Conservation (phyloP, 225 moss, liverwort and hornwort species). For the Ulota crispa region DNA sequence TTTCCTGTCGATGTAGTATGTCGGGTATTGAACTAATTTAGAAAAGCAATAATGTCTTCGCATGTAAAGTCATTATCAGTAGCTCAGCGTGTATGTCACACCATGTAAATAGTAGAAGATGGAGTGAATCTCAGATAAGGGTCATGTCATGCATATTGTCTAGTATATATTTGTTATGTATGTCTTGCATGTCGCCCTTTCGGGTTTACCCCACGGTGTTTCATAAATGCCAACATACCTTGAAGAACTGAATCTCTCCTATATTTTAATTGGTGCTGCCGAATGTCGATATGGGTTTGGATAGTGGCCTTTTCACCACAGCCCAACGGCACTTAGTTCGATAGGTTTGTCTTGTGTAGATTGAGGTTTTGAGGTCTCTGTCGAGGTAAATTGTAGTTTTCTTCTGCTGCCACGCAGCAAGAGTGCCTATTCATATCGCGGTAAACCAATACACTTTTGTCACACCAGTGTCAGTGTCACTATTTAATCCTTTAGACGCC, state of each 20-base stretch:
- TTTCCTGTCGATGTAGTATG: background rate
- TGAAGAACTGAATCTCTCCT: background rate
- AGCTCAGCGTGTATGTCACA: background rate
- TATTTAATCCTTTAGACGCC: too few species aligned
- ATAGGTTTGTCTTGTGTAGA: fast-evolving
- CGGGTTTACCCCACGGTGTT: slow-evolving; percentile 50
- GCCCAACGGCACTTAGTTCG: background rate
- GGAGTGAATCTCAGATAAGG: background rate
- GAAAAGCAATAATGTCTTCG: background rate
- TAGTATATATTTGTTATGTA: background rate
- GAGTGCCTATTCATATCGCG: background rate
- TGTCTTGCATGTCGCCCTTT: slow-evolving; percentile 13
- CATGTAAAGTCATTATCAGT: too few species aligned
- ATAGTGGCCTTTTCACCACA: too few species aligned
- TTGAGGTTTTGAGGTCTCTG: background rate
- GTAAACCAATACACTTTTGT: fast-evolving
- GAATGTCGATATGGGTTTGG: too few species aligned
- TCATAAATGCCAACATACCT: slow-evolving; percentile 46
- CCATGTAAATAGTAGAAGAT: background rate
- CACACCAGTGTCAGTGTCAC: background rate
- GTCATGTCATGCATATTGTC: background rate
- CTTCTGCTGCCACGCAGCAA: background rate
- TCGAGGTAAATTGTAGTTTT: background rate
- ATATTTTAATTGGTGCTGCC: too few species aligned
- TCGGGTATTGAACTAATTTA: fast-evolving